Conservation (phyloP, 345 rosid genomes). For the Eutrema heterophyllum region DNA sequence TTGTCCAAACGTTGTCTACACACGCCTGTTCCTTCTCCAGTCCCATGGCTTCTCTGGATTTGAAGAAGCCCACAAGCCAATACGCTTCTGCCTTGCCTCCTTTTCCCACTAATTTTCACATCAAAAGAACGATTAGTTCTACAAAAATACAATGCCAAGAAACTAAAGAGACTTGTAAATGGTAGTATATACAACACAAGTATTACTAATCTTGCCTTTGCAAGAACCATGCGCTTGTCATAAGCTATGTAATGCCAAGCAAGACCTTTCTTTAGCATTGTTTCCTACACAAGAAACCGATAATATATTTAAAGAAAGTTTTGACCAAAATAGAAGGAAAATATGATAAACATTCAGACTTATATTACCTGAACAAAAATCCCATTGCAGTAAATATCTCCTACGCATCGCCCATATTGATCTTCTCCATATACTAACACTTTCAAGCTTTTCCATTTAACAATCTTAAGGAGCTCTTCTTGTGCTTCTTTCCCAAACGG, state of each 20-base stretch:
- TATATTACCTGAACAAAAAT: conserved; percentile 52
- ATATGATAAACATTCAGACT: not conserved
- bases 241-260: conserved; percentile 79
- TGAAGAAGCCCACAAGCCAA: conserved; percentile 73
- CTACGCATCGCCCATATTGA: conserved; percentile 57
- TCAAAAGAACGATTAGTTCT: not conserved
- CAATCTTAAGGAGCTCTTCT: conserved; percentile 50
- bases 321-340: not conserved
- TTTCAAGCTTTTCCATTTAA: conserved; percentile 60
- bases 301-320: not conserved
- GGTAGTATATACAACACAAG: not conserved
- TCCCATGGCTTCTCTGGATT: conserved; percentile 90
- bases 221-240: conserved; percentile 55
- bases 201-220: conserved; percentile 35
- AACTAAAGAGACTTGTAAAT: not conserved
- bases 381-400: conserved; percentile 70
- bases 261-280: conserved; percentile 73
- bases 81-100: conserved; percentile 57
- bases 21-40: conserved; percentile 65
- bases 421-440: conserved; percentile 60
- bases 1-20: not conserved
- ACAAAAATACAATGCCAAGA: not conserved
- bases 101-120: conserved; percentile 59
- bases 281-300: conserved; percentile 39
- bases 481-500: conserved; percentile 75